These are phyloP conservation scores for Mortierella hygrophila DNA, from an alignment of 192 early-diverging fungal genomes.

Conservation along the genomic window DNA sequence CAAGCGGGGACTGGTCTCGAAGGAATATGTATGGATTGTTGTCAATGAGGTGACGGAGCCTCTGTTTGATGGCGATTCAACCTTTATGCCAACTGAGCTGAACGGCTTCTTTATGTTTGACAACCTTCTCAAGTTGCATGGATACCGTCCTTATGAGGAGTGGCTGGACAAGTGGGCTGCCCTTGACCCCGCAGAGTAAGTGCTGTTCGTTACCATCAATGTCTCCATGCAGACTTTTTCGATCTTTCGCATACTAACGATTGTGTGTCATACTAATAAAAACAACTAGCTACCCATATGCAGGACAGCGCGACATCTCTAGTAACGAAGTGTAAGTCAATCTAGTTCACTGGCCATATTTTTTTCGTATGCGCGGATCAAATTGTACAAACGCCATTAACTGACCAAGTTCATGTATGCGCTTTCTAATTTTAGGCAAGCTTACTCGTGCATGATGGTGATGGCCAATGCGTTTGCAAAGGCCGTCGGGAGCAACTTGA, in stretches of 20 bases:
- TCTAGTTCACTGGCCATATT: not conserved
- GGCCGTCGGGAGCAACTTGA: constrained; percentile 44
- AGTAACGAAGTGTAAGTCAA: constrained; percentile 59
- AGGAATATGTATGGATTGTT: constrained; percentile 60
- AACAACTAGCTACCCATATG: constrained; percentile 56
- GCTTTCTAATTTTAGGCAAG: constrained; percentile 36
- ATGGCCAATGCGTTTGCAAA: constrained; percentile 61
- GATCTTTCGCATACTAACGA: not conserved
- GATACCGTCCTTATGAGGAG: constrained; percentile 60
- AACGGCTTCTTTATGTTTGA: constrained; percentile 64
- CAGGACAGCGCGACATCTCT: constrained; percentile 59
- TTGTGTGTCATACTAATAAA: no score
- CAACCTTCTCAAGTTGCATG: constrained; percentile 58
- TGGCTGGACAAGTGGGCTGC: constrained; percentile 60
- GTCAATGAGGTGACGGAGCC: constrained; percentile 52
- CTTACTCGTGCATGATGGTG: constrained; percentile 67
- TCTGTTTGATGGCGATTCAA: constrained; percentile 16
- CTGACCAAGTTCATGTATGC: not conserved
- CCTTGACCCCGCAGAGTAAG: constrained; percentile 55
- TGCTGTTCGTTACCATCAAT: not conserved
- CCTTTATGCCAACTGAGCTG: constrained; percentile 33
- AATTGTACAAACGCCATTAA: not conserved
- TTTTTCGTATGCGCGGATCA: no score
- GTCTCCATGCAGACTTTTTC: not conserved
- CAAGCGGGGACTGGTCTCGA: constrained; percentile 42